Percentiles rank a stretch among this genome's conserved stretches.
Evolutionary conservation across 495 filamentous ascomycete species (phyloP).

Genomic region (Saxophila tyrrhenica): DNA sequence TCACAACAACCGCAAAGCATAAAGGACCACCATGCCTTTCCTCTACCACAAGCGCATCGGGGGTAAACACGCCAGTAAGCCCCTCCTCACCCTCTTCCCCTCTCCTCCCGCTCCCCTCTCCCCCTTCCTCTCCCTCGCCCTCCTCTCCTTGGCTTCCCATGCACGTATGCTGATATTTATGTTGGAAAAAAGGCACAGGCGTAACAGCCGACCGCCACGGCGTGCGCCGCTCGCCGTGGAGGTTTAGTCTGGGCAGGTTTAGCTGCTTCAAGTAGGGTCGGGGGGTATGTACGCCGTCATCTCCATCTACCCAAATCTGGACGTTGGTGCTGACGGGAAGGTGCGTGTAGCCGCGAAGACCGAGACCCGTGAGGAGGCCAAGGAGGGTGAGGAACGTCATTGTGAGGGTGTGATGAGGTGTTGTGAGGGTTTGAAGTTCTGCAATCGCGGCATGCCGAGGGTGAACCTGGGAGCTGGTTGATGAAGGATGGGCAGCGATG

Average conservation of each 20-base stretch:
- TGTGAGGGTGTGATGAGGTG: no score
- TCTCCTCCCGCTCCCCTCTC: not conserved
- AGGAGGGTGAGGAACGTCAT: no score
- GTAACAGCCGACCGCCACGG: not conserved
- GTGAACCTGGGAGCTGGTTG: no score
- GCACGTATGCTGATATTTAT: not conserved
- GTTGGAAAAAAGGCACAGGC: not conserved
- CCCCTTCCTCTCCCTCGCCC: not conserved
- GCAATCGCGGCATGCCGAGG: no score
- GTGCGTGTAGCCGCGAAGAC: no score
- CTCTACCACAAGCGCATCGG: not conserved
- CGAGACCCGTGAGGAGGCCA: no score
- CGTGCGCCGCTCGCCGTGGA: not conserved
- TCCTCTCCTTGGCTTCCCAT: not conserved
- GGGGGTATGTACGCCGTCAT: no score
- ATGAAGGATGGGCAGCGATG: no score
- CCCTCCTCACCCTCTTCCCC: not conserved
- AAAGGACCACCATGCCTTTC: not conserved
- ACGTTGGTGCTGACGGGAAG: no score
- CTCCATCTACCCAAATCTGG: no score
- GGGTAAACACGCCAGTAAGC: not conserved
- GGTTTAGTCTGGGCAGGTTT: not conserved
- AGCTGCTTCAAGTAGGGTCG: not conserved
- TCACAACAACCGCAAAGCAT: no score
- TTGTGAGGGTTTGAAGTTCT: no score